These are phyloP conservation scores for Cladosporium colombiae DNA, from an alignment of 2,329 filamentous ascomycete genomes.

Conservation along the genomic window DNA sequence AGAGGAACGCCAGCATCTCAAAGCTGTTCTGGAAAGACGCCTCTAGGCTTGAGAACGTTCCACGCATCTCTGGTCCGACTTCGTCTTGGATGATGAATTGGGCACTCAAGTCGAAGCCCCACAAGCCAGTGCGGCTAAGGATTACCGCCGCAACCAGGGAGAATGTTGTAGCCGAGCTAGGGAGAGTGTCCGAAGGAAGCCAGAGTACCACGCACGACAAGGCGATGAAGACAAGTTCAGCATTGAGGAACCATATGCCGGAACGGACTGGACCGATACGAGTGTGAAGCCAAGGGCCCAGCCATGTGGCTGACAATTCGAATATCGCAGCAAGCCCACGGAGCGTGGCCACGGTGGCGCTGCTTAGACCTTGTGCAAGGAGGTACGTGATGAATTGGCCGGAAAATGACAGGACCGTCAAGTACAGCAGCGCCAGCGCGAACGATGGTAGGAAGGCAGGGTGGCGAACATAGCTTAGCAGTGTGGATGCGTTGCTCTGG, in stretches of 20 bases:
- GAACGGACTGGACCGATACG: slow-evolving; percentile 56
- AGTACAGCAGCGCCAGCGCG: slow-evolving; percentile 60
- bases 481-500: background rate
- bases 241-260: slow-evolving; percentile 70
- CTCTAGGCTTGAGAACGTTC: slow-evolving; percentile 68
- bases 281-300: slow-evolving; percentile 57
- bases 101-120: slow-evolving; percentile 51
- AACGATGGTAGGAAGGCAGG: slow-evolving; percentile 62
- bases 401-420: slow-evolving; percentile 61
- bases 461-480: slow-evolving; percentile 52
- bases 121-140: slow-evolving; percentile 46
- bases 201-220: slow-evolving; percentile 42
- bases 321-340: slow-evolving; percentile 56
- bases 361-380: slow-evolving; percentile 54
- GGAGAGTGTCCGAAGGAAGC: slow-evolving; percentile 23
- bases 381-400: slow-evolving; percentile 68
- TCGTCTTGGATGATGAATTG: slow-evolving; percentile 51
- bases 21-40: slow-evolving; percentile 68
- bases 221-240: slow-evolving; percentile 61
- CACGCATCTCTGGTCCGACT: slow-evolving; percentile 51
- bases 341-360: slow-evolving; percentile 54
- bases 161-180: slow-evolving; percentile 24
- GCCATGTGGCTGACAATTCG: slow-evolving; percentile 63
- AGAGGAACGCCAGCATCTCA: slow-evolving; percentile 66
- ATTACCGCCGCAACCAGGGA: slow-evolving; percentile 44